A percentile compares a stretch with the other conserved stretches of the same genome.
Evolutionary conservation across 1,139 yeast genomes (phyloP).

Genomic region (Nematodospora anomalae): DNA sequence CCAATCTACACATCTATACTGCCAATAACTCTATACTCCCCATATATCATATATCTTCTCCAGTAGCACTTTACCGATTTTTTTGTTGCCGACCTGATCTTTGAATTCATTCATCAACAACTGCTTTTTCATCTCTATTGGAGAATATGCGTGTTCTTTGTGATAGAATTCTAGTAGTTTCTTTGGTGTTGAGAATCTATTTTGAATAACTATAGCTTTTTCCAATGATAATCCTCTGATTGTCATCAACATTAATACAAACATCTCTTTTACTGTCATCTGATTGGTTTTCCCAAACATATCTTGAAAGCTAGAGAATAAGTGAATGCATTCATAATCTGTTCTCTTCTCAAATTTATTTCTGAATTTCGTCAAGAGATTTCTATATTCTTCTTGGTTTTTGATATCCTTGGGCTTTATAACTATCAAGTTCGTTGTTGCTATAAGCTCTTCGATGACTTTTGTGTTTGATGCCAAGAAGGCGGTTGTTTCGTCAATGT

Average conservation of each 20-base stretch:
- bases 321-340: constrained; percentile 57
- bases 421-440: constrained; percentile 40
- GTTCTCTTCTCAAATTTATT: constrained; percentile 35
- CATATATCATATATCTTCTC: constrained; percentile 61
- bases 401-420: constrained; percentile 51
- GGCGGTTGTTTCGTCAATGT: constrained; percentile 72
- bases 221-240: constrained; percentile 80
- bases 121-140: constrained; percentile 34
- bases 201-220: constrained; percentile 78
- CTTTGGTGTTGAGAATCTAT: constrained; percentile 62
- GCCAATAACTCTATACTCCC: constrained; percentile 35
- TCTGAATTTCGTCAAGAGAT: constrained; percentile 42
- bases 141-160: constrained; percentile 15
- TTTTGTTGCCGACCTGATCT: constrained; percentile 58
- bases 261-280: constrained; percentile 75
- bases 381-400: constrained; percentile 53
- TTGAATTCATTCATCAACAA: constrained; percentile 48
- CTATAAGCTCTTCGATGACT: constrained; percentile 41
- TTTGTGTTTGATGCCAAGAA: constrained; percentile 61
- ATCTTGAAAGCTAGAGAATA: constrained; percentile 63
- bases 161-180: constrained; percentile 41
- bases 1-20: background rate
- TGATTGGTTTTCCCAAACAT: constrained; percentile 70
- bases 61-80: constrained; percentile 60
- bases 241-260: constrained; percentile 73